Base-by-base conservation (phyloP, 441 rosid genomes). In the Dalechampia spathulata region DNA sequence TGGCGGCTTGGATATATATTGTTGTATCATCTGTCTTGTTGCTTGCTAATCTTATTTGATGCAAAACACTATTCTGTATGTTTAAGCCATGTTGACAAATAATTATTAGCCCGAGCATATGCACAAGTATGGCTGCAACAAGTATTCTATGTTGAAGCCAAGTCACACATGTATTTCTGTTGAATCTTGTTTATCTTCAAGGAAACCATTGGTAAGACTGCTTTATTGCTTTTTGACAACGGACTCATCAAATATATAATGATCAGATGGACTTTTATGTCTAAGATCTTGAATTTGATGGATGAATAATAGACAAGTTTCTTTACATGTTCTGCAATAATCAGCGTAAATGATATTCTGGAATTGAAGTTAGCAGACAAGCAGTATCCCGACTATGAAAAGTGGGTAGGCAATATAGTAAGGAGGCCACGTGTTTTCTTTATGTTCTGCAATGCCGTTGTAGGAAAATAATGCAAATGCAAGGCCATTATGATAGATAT, bases 351-450 rank as follows among this genome's bases (percentile, higher is more conserved):
- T 30, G 27, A 12, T 16, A 25, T 21, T 22, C 11, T 48, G 42
- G 21, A 27, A 39, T 27, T 20, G 49, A 36, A 27, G 37, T 26
- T 34, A 60, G 30, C 32, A 46, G 21, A 25, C 40, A 36, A 16
- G 25, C 37, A 38, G 62, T 21, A 36, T 58, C 25, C 39, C 45
- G 12, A 36, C 38, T 5, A 16, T 46, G 44, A 36, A 44, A 51
- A 30, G 15, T 16, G 34, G 25, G 20, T 26, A 3, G 30, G 34
- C n/a, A 41, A 46, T 41, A 16, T 36, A 13, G 50, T 37, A 3
- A 8, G 20, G 10, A 7, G 16, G 16, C n/a, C 10, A 21, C 12
- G n/a, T 44, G 4, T 16, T 4, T 37, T 19, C 20, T 41, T 11
- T 41, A 39, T 50, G 16, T 19, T 19, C 22, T 17, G 1, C 15